These are phyloP conservation scores for Cercospora sp. DNA, from an alignment of 2,329 filamentous ascomycete genomes.

Conservation along the genomic window DNA sequence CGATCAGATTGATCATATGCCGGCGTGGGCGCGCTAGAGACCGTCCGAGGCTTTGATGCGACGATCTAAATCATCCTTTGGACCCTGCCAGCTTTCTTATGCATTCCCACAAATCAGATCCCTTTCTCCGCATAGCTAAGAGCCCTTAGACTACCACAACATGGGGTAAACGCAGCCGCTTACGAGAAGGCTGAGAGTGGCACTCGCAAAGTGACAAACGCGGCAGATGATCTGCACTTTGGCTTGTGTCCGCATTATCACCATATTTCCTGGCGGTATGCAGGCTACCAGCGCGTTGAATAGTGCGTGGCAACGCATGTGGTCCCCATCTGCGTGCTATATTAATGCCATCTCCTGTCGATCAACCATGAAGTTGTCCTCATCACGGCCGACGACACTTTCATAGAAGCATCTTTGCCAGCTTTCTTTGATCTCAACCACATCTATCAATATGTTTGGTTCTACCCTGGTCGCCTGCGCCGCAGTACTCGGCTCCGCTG, in stretches of 20 bases:
- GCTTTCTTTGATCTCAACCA: neutral
- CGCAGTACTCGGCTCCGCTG: neutral
- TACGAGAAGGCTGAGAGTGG: neutral
- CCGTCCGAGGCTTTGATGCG: neutral
- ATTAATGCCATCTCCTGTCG: neutral
- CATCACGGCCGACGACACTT: neutral
- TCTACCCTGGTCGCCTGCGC: neutral
- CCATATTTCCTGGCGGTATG: neutral
- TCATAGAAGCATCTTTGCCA: neutral
- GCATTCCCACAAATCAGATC: neutral
- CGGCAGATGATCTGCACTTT: neutral
- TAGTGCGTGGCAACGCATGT: neutral
- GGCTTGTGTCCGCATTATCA: neutral
- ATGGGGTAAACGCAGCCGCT: neutral
- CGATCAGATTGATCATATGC: neutral
- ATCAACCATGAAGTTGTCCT: neutral
- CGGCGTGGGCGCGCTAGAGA: neutral
- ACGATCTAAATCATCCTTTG: slow-evolving; percentile 1
- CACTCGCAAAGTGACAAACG: neutral
- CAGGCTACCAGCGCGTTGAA: neutral
- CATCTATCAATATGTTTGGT: neutral
- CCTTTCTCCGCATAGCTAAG: neutral
- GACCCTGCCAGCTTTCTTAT: neutral
- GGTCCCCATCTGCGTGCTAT: neutral
- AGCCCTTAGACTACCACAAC: neutral